Evolutionary conservation across 805 yeast genomes (phyloP).

Genomic region (Wickerhamomyces alni): DNA sequence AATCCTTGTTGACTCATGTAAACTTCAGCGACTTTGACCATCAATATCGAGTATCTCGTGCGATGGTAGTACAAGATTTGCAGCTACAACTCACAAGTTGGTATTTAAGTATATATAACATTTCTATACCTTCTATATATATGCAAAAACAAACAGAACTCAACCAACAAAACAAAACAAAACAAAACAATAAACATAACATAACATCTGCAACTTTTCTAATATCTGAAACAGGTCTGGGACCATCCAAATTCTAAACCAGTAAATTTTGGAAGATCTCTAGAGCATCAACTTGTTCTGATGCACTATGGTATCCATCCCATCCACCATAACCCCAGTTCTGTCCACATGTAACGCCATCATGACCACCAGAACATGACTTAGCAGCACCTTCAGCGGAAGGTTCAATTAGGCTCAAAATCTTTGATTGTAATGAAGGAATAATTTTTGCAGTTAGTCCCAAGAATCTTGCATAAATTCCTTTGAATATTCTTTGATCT

Average conservation of each 20-base stretch:
- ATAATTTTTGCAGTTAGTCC: constrained; percentile 67
- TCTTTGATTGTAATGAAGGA: constrained; percentile 39
- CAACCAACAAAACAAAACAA: too few species aligned
- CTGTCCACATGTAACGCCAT: constrained; percentile 82
- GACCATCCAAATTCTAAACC: constrained; percentile 16
- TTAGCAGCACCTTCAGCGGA: constrained; percentile 72
- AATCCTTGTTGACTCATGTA: too few species aligned
- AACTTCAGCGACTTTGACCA: too few species aligned
- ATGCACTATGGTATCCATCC: constrained; percentile 77
- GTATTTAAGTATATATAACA: too few species aligned
- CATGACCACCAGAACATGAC: constrained; percentile 82
- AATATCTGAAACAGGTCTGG: background rate
- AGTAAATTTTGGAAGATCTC: constrained; percentile 49
- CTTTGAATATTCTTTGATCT: constrained; percentile 89
- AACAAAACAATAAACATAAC: too few species aligned
- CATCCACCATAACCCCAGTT: constrained; percentile 67
- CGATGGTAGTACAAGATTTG: too few species aligned
- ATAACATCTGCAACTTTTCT: too few species aligned
- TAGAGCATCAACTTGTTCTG: constrained; percentile 84
- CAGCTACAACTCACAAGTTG: too few species aligned
- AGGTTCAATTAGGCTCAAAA: constrained; percentile 30
- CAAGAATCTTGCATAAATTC: constrained; percentile 68
- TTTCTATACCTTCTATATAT: too few species aligned
- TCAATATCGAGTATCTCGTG: too few species aligned
- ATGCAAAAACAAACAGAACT: too few species aligned